These are phyloP conservation scores for Aphanomyces stellatus DNA, from an alignment of 352 stramenopile genomes.

Conservation along the genomic window DNA sequence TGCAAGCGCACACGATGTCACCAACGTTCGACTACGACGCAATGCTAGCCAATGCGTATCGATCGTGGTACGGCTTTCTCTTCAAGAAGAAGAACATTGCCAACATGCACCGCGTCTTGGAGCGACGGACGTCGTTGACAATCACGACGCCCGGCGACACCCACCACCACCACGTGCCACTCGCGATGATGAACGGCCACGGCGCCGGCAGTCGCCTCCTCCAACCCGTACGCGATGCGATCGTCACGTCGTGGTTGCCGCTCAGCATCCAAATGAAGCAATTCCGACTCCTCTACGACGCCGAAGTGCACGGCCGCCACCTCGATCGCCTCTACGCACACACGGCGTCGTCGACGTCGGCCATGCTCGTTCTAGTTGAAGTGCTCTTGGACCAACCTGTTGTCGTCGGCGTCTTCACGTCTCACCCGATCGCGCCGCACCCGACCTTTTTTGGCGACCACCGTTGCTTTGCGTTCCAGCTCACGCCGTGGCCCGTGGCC, in stretches of 20 bases:
- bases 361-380: not conserved
- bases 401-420: not conserved
- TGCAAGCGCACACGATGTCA: not conserved
- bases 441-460: conserved; percentile 3
- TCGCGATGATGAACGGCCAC: not conserved
- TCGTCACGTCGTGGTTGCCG: not conserved
- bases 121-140: not conserved
- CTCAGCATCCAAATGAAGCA: not conserved
- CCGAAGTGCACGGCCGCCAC: not conserved
- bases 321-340: conserved; percentile 1
- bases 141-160: not conserved
- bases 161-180: not conserved
- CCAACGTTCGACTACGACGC: conserved; percentile 1
- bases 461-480: not conserved
- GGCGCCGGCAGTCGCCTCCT: not conserved
- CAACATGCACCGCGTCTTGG: not conserved
- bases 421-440: not conserved
- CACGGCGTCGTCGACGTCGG: not conserved
- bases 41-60: not conserved
- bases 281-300: not conserved
- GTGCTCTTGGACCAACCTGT: not conserved
- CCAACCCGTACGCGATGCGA: not conserved
- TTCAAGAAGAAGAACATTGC: not conserved
- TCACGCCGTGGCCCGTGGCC: not conserved
- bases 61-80: not conserved